Conservation (phyloP, 2,329 filamentous ascomycete species). For the Tolypocladium sp. region DNA sequence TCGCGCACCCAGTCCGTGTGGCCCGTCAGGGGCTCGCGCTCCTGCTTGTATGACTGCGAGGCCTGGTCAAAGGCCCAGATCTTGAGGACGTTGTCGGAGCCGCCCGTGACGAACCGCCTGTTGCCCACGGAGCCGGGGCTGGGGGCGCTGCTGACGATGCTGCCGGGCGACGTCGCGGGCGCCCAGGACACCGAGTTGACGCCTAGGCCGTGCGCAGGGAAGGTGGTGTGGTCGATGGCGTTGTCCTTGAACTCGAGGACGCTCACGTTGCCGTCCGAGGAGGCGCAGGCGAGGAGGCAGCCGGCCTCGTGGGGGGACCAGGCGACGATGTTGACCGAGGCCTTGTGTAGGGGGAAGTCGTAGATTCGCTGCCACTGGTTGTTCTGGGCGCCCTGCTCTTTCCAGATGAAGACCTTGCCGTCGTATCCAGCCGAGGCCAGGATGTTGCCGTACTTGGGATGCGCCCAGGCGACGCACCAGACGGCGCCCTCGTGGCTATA, state of each 20-base stretch:
- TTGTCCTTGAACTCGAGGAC: conserved; percentile 97
- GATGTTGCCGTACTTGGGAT: conserved; percentile 97
- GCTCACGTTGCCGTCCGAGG: conserved; percentile 84
- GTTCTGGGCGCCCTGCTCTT: conserved; percentile 58
- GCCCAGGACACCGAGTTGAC: conserved; percentile 97
- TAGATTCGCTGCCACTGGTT: conserved; percentile 78
- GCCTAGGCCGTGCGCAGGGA: conserved; percentile 85
- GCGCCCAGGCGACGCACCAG: conserved; percentile 96
- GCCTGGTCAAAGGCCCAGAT: conserved; percentile 75
- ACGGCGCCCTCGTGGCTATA: conserved; percentile 88
- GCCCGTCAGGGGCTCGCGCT: conserved; percentile 59
- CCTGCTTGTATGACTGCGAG: conserved; percentile 52
- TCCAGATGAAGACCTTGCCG: conserved; percentile 97
- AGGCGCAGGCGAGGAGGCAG: conserved; percentile 89
- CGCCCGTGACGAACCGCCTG: conserved; percentile 86
- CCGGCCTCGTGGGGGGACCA: conserved; percentile 97
- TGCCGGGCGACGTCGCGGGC: conserved; percentile 73
- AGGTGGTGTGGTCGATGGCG: conserved; percentile 80
- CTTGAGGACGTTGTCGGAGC: conserved; percentile 87
- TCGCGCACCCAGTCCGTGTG: conserved; percentile 97
- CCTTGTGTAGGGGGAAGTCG: conserved; percentile 88
- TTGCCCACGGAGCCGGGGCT: conserved; percentile 52
- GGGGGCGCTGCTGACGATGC: conserved; percentile 66
- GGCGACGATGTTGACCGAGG: conserved; percentile 90
- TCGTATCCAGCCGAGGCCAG: conserved; percentile 93